Conservation (phyloP, 352 stramenopile species). For the Globisporangium cederbergense region DNA sequence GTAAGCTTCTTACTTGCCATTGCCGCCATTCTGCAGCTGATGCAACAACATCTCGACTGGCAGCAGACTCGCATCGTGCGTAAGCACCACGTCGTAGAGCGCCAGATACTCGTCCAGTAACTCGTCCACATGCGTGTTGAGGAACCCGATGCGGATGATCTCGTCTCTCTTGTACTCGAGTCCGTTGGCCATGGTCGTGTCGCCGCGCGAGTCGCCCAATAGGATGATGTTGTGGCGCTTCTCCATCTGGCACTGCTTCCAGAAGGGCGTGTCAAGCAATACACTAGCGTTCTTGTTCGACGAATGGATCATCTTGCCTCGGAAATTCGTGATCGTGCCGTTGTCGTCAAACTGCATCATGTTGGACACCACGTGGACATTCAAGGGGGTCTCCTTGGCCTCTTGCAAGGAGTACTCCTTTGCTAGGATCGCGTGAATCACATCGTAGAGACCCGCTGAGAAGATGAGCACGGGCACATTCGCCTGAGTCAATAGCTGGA, state of each 20-base stretch:
- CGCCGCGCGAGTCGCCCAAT: slow-evolving; percentile 66
- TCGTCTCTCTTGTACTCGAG: slow-evolving; percentile 41
- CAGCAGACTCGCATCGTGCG: slow-evolving; percentile 64
- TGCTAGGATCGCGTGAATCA: slow-evolving; percentile 65
- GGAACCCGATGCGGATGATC: slow-evolving; percentile 63
- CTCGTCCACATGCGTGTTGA: slow-evolving; percentile 68
- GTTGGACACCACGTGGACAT: slow-evolving; percentile 74
- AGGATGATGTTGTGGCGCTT: slow-evolving; percentile 73
- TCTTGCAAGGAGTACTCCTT: slow-evolving; percentile 42
- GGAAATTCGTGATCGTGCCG: slow-evolving; percentile 43
- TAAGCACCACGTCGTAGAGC: slow-evolving; percentile 71
- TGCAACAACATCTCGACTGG: slow-evolving; percentile 57
- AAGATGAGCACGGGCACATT: slow-evolving; percentile 25
- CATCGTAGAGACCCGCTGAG: slow-evolving; percentile 46
- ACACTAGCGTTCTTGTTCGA: slow-evolving; percentile 78
- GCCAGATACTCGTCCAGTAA: slow-evolving; percentile 56
- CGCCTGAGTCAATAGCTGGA: slow-evolving; percentile 4
- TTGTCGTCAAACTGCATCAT: slow-evolving; percentile 66
- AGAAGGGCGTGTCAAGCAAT: slow-evolving; percentile 55
- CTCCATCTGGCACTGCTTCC: slow-evolving; percentile 62
- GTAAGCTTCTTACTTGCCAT: slow-evolving; percentile 15
- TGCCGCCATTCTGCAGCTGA: slow-evolving; percentile 32
- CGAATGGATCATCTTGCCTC: slow-evolving; percentile 53
- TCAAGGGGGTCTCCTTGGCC: slow-evolving; percentile 10
- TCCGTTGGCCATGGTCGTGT: slow-evolving; percentile 46